Percentiles rank a stretch among this genome's conserved stretches.
phyloP scores from a whole-genome alignment of 1,284 basidiomycete genomes.

The Mycena citricolor region DNA sequence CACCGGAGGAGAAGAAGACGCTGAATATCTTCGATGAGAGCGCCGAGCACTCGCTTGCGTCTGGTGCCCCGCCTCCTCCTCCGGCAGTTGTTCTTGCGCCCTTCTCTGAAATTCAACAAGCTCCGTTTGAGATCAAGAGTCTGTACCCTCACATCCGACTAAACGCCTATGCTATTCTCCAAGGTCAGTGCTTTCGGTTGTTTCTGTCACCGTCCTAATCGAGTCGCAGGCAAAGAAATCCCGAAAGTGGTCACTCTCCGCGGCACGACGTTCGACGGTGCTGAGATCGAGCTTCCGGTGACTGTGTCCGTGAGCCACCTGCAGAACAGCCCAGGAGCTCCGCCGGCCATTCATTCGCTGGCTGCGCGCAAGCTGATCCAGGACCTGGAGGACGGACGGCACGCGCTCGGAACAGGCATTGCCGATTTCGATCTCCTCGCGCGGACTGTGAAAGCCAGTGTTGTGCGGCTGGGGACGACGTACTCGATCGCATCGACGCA shows the following conservation, averaged over 20 bases:
- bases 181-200: conserved; percentile 3
- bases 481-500: conserved; percentile 52
- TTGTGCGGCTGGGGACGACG: conserved; percentile 47
- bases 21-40: conserved; percentile 18
- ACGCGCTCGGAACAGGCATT: conserved; percentile 32
- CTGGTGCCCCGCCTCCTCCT: conserved; percentile 8
- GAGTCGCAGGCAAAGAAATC: conserved; percentile 29
- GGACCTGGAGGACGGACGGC: conserved; percentile 36
- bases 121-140: conserved; percentile 40
- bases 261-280: conserved; percentile 28
- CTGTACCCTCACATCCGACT: conserved; percentile 46
- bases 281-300: conserved; percentile 35
- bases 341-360: conserved; percentile 49
- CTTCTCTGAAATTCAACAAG: conserved; percentile 41
- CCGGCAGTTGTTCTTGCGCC: conserved; percentile 27
- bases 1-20: conserved; percentile 5
- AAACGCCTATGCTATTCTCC: conserved; percentile 44
- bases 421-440: conserved; percentile 16
- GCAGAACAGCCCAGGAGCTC: conserved; percentile 26
- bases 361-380: conserved; percentile 51
- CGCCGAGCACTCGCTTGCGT: conserved; percentile 3
- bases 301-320: conserved; percentile 39
- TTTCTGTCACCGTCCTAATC: neutral
- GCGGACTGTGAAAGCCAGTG: conserved; percentile 36
- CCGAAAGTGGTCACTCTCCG: conserved; percentile 36